Evolutionary conservation across 1,284 basidiomycete genomes (phyloP), one percentile per base, ranked within the genome.

Genomic region (Inonotus obliquus): DNA sequence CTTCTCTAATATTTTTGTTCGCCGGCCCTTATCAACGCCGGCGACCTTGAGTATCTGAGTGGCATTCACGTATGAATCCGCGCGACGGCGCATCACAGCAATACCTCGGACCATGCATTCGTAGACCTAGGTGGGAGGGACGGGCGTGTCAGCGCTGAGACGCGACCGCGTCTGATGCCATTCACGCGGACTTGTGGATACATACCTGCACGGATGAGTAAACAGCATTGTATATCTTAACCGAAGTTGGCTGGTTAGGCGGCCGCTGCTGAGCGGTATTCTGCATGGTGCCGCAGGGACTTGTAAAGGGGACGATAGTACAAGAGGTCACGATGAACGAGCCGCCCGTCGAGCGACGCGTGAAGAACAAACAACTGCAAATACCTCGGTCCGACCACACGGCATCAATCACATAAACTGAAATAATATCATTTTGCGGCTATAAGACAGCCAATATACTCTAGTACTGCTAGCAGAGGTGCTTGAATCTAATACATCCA

Each of bases 1-100:
- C 74, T 96, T 97, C 79, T 99, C 97, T 39, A 99, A 82, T 62
- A 98, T 98, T 83, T 98, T 98, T 23, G 96, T 98, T 48, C 97
- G 83, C 44, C 91, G 85, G 2, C 94, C 95, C 77, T 99, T 99
- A 76, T 97, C 94, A 63, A 99, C 91, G 47, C 97, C 97, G 7
- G 97, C 97, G 47, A 99, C 96, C 76, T 99, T 99, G 70, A 99
- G 86, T 66, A 99, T 98, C 76, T 99, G 97, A 5, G 97, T 99
- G 66, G 96, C 96, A 78, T 99, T 99, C 68, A 94, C 92, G 75
- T 84, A 98, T 68, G 92, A 94, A 77, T 99, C 97, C 53, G 86
- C 85, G 68, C 95, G 85, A 70, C 97, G 81, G 62, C 96, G 88
- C 97, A 99, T 99, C 68, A 99, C 96, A 1, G 96, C 96, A 71